phyloP scores from a whole-genome alignment of 345 rosid genomes.

The Lepidium didymum region DNA sequence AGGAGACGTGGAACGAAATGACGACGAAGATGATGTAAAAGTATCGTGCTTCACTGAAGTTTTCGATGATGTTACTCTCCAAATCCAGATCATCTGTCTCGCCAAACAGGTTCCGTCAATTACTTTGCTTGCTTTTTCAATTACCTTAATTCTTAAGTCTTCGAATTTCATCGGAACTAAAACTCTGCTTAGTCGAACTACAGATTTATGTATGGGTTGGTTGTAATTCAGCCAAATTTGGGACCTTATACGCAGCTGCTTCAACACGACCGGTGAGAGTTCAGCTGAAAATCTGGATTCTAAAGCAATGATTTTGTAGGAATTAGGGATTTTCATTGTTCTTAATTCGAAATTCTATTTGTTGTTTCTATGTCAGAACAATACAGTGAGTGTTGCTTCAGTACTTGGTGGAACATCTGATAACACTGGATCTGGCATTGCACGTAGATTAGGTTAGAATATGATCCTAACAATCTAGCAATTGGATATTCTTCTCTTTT shows the following conservation, averaged over 20 bases:
- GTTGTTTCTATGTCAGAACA: conserved; percentile 33
- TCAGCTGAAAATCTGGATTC: background rate
- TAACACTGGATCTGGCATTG: conserved; percentile 83
- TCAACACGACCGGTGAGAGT: conserved; percentile 61
- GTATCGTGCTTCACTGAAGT: conserved; percentile 59
- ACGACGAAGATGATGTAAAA: conserved; percentile 27
- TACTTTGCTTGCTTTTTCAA: background rate
- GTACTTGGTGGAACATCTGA: conserved; percentile 80
- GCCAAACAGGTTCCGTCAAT: conserved; percentile 48
- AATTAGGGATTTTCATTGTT: conserved; percentile 9
- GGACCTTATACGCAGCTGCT: conserved; percentile 77
- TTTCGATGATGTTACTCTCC: conserved; percentile 55
- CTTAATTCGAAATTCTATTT: background rate
- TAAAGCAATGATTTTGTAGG: background rate
- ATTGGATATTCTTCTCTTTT: background rate
- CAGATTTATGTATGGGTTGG: conserved; percentile 87
- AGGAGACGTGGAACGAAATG: background rate
- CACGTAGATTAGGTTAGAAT: conserved; percentile 67
- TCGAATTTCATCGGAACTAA: conserved; percentile 5
- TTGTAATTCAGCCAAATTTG: conserved; percentile 64
- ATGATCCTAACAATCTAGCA: background rate
- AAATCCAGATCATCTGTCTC: conserved; percentile 70
- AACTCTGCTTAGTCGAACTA: background rate
- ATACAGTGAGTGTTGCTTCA: conserved; percentile 63
- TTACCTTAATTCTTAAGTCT: background rate